Evolutionary conservation across 164 flowering plant genomes (phyloP).

Genomic region (Amborella trichopoda): DNA sequence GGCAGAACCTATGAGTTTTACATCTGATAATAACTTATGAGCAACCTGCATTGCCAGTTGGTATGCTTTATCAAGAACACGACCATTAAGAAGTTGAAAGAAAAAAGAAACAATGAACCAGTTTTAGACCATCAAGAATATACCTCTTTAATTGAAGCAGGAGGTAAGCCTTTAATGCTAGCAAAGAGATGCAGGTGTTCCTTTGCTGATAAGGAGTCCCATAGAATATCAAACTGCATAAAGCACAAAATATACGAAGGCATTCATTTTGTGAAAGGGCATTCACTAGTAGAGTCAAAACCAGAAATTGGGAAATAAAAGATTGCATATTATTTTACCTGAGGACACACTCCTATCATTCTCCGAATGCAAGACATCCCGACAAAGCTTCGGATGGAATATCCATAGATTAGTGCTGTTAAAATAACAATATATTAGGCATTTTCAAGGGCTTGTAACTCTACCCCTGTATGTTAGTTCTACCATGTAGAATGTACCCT

Average conservation of each 20-base stretch:
- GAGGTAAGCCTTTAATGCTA: conserved; percentile 80
- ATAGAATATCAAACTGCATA: conserved; percentile 78
- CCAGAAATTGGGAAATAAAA: background rate
- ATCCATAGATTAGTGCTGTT: conserved; percentile 82
- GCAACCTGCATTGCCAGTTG: conserved; percentile 30
- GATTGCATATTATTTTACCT: conserved; percentile 34
- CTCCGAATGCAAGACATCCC: conserved; percentile 84
- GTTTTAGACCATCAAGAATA: conserved; percentile 7
- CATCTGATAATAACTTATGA: conserved; percentile 64
- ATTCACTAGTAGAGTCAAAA: background rate
- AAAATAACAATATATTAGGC: background rate
- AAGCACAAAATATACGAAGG: background rate
- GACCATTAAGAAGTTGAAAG: background rate
- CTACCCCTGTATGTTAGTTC: no score
- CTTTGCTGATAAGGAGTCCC: conserved; percentile 79
- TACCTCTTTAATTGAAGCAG: conserved; percentile 54
- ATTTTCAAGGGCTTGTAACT: background rate
- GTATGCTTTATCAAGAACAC: background rate
- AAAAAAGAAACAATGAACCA: background rate
- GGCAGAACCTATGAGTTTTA: conserved; percentile 54
- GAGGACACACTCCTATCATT: conserved; percentile 94
- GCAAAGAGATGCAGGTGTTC: conserved; percentile 92
- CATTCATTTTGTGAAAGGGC: conserved; percentile 4
- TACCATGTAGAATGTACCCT: no score
- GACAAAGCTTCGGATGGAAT: conserved; percentile 61